Base-by-base conservation (phyloP, 2,329 filamentous ascomycete genomes). In the Fusarium coicis region DNA sequence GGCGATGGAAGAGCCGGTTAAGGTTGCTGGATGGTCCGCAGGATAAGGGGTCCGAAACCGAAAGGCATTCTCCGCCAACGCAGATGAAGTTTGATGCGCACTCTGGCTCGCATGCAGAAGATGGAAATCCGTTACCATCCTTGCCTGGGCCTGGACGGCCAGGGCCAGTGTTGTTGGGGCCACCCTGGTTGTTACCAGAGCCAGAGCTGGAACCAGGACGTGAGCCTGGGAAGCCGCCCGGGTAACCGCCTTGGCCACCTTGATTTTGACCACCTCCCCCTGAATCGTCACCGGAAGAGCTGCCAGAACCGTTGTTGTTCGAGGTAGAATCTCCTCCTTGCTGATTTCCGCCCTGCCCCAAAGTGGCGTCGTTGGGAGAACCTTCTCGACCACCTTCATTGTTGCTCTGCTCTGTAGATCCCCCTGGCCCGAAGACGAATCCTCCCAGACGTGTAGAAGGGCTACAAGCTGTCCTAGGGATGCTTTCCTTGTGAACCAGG, bases 81-180 rank as follows among this genome's bases (percentile, higher is more conserved):
- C 72, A 74, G 7, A 74, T 44, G 21, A 26, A 47, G 10, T 49
- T 49, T 9, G n/a, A 16, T 7, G 58, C 21, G 15, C 72, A 74
- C 8, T 44, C 47, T 4, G 55, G 47, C 18, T 26, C 26, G 4
- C 72, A 74, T 0, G 30, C 40, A 11, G 58, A 47, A 8, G 28
- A 10, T 10, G 57, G 34, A 16, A 18, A 36, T 8, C 44, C 54
- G 0, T 32, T 43, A 1, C 61, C 67, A 54, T 52, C 15, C 4
- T 34, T 28, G 1, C 23, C 54, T 15, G 61, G 50, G 2, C 65
- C 55, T 10, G 63, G 65, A 14, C 42, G 65, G 16, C 55, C 36
- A 4, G 23, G 28, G 5, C 63, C 64, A n/a, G 52, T 26, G 30
- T 26, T 52, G 18, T 19, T 23, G 7, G n/a, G 0, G 19, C 39